These are phyloP conservation scores for Pseudodiploospora longispora DNA, from an alignment of 2,329 filamentous ascomycete species.

Conservation along the genomic window DNA sequence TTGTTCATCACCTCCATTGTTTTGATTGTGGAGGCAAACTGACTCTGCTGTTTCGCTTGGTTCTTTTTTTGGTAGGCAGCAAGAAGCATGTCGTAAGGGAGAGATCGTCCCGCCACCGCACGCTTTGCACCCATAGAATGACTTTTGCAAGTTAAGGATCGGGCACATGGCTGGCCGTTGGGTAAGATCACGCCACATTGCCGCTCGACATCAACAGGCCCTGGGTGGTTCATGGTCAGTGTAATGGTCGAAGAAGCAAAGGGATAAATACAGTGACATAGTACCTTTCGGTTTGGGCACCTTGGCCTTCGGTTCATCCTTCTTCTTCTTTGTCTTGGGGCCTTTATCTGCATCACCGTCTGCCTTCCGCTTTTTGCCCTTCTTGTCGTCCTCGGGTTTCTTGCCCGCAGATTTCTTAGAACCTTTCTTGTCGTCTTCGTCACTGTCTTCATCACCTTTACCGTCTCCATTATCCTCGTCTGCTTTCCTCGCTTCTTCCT, in stretches of 20 bases:
- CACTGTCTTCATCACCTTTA: conserved; percentile 42
- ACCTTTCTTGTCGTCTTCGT: conserved; percentile 37
- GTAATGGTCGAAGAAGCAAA: background rate
- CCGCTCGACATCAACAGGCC: conserved; percentile 86
- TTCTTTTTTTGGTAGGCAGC: conserved; percentile 95
- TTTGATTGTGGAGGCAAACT: conserved; percentile 26
- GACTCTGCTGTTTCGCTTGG: conserved; percentile 94
- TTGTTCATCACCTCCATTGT: conserved; percentile 7
- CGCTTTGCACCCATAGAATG: conserved; percentile 94
- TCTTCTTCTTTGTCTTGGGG: conserved; percentile 88
- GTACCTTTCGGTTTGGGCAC: conserved; percentile 73
- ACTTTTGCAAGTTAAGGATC: conserved; percentile 87
- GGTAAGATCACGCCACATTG: conserved; percentile 84
- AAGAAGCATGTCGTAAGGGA: conserved; percentile 89
- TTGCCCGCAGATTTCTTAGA: conserved; percentile 59
- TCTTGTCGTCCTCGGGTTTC: conserved; percentile 58
- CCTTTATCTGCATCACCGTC: conserved; percentile 72
- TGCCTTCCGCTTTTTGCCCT: conserved; percentile 72
- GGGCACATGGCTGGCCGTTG: conserved; percentile 79
- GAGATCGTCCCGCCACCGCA: conserved; percentile 73
- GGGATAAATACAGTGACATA: too few relatives aligned
- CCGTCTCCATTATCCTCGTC: conserved; percentile 40
- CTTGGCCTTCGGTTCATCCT: conserved; percentile 82
- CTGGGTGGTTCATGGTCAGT: conserved; percentile 23
- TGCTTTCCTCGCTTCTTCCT: conserved; percentile 46